Evolutionary conservation across 495 filamentous ascomycete species (phyloP), one percentile per base, ranked within the genome.

Genomic region (Xylaria curta): DNA sequence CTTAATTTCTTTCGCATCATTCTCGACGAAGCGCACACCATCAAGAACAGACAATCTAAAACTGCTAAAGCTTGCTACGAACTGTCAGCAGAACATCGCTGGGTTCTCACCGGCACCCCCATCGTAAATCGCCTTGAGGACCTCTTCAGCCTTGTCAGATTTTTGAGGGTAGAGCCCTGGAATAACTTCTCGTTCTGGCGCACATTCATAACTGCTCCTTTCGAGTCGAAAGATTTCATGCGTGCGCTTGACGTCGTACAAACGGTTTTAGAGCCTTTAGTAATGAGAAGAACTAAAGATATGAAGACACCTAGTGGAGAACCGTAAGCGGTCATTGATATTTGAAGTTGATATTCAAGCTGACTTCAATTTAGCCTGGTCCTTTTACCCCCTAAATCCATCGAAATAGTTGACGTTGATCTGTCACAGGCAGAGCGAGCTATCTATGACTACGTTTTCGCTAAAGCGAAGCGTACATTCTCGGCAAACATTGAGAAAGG

Each of bases 121-220:
- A 99, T 99, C 61, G 95, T 99, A 74, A 99, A 99, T 78, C 91
- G 93, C 15, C 84, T 99, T 4, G 97, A 99, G 78, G 96, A 99
- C 82, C 85, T 99, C n/a, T 99, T 98, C 84, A 95, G 92, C 76
- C 82, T 98, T 40, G 94, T 99, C 31, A 88, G 92, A 19, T 99
- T 98, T 81, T 82, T 98, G 40, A 87, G 92, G 70, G 96, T 98
- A 9, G 97, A 98, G 76, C 96, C 96, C 1, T 99, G 96, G 96
- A 93, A 91, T 70, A 98, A 98, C 79, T 98, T 98, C 78, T 96
- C 94, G 4, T 99, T 97, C 82, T 99, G 96, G 96, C 93, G 95
- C 72, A 98, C 97, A 0, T 99, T 99, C 80, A 99, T 99, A 74
- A 99, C 97, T 0, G 90, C 95, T 17, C 96, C 96, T 0, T 99